Evolutionary conservation across 139 green algal species (phyloP), one percentile per base, ranked within the genome.

Genomic region (Dunaliella primolecta): DNA sequence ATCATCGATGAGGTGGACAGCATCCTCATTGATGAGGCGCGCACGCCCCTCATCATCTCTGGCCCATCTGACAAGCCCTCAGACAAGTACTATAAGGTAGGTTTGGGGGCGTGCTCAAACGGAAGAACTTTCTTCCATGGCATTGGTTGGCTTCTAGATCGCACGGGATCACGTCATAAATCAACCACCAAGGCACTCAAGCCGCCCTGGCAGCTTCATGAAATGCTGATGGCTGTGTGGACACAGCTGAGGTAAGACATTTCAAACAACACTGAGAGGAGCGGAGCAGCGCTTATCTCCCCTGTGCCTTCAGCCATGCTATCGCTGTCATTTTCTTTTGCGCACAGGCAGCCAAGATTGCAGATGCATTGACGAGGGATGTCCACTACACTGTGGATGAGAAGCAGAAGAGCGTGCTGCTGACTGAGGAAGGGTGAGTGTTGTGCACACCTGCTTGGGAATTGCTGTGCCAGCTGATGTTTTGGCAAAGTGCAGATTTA

Each of bases 351-450:
- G 87, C 88, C 56, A 97, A 99, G 92, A 91, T 99, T 37, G 96
- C 97, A 0, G 83, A 89, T 30, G 96, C 94, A 29, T 91, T 99
- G 64, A 89, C 89, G 74, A 82, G 84, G 1, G 97, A 97, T 70
- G 82, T 97, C 70, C 97, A 99, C 90, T 99, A 99, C 94, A 99
- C 95, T 0, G 97, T 99, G 82, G 97, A 99, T 82, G 97, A 99
- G 93, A 99, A 99, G 94, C 96, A 99, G 93, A 96, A 96, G 87
- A 95, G 91, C 77, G 92, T 99, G 46, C 88, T 99, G 83, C 89
- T 99, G 36, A 99, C 95, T 1, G 97, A 99, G 87, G 96, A 99
- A 35, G 97, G 97, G 33, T 88, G 80, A 32, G 84, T n/a, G n/a
- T n/a, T n/a, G n/a, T 72, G 56, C 56, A 72, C 56, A 72, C 56